phyloP scores from a whole-genome alignment of 2,329 filamentous ascomycete genomes.

The Diaporthe amygdali region DNA sequence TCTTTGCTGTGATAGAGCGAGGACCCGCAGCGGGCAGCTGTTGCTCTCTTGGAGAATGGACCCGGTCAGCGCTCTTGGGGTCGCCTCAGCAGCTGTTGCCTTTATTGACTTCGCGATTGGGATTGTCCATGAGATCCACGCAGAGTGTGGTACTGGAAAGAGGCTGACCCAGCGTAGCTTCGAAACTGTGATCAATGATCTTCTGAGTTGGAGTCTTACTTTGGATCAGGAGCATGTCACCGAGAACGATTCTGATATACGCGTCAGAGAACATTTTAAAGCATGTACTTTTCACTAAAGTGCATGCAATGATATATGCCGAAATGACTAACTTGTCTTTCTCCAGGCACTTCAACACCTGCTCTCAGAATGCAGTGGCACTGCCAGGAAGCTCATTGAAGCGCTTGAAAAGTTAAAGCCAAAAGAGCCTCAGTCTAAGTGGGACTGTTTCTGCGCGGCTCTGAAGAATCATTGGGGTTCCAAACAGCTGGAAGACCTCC shows the following conservation, averaged over 20 bases:
- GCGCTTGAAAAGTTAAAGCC: neutral
- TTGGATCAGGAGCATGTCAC: neutral
- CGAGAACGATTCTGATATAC: neutral
- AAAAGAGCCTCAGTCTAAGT: neutral
- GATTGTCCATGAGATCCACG: neutral
- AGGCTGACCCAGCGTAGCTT: neutral
- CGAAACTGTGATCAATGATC: neutral
- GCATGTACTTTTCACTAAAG: neutral
- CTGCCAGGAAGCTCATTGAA: neutral
- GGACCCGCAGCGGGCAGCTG: neutral
- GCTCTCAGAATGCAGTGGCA: neutral
- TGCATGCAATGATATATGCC: neutral
- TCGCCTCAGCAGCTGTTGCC: neutral
- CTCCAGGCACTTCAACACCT: neutral
- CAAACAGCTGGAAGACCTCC: neutral
- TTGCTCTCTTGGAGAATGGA: neutral
- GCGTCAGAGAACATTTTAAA: neutral
- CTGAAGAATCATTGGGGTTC: neutral
- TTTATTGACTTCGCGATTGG: neutral
- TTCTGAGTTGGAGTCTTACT: neutral
- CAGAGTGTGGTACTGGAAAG: neutral
- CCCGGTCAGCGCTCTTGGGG: neutral
- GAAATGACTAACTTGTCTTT: neutral
- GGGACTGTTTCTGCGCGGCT: neutral
- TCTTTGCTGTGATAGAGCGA: neutral